Evolutionary conservation across 2,329 filamentous ascomycete species (phyloP), one percentile per base, ranked within the genome.

Genomic region (Macroventuria anomochaeta): DNA sequence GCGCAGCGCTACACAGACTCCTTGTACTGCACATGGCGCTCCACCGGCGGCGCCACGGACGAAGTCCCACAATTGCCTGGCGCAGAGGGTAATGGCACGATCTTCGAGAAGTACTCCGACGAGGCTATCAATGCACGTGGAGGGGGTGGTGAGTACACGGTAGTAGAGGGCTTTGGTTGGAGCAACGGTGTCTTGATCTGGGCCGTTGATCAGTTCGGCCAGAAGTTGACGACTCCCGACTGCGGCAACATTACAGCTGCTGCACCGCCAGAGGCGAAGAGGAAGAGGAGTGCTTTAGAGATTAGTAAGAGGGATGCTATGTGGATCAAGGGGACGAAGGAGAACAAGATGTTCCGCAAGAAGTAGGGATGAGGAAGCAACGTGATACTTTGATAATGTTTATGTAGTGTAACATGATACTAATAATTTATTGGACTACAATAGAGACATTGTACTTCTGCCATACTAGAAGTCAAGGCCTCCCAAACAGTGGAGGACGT

Each of bases 151-250:
- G 87, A 89, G 76, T 89, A 89, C 68, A 80, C 83, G 47, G 86
- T 89, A 5, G 86, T 88, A 2, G 84, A 88, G 73, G 86, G 87
- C 1, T 89, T 89, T 61, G 87, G 86, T 6, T 89, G 87, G 87
- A 85, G 83, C 1, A 89, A 89, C 60, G 87, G 87, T 25, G 85
- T 88, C 46, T 70, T 89, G 25, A 83, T 89, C 46, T 89, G 86
- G 85, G 78, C 81, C 1, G 85, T 81, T 7, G 87, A 89, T 63
- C 79, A 79, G 7, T 89, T 89, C 72, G 82, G 78, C 11, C 77
- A 80, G 63, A 73, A 79, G 61, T 69, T 89, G 52, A 77, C 69
- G 60, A 75, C 81, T 21, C 86, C 86, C 0, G 75, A 86, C 17
- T 74, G 72, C 53, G 69, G 70, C 5, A 68, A 72, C 46, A 67